Evolutionary conservation across 345 rosid species (phyloP), one percentile per base, ranked within the genome.

Genomic region (Erucastrum elatum): DNA sequence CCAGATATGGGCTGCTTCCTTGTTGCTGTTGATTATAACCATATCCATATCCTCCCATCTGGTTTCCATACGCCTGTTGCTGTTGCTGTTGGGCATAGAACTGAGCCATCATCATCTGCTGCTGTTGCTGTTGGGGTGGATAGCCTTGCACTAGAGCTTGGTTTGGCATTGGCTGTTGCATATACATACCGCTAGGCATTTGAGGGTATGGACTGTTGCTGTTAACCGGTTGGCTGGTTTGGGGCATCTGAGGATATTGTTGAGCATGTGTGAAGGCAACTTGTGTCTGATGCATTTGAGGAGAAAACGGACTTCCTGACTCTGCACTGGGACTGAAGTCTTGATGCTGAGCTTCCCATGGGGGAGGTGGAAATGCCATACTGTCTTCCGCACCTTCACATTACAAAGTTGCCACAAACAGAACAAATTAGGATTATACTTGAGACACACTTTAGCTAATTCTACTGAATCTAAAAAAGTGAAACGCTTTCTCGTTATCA

Each of bases 321-420:
- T 84, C 91, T 17, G 85, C 79, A 58, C 78, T 82, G 12, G 87
- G 87, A 78, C 87, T 86, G 60, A 76, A 72, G 72, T 92, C 95
- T 55, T 85, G 88, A 66, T 87, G 81, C 80, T 87, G 95, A 83
- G 93, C 90, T 84, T 94, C 98, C 98, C 98, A 94, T 1, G 98
- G 98, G 17, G 98, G 98, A 10, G 92, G 95, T 58, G 98, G 98
- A 31, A 94, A 86, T 30, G 94, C 85, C 68, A 81, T 82, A 76
- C 79, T 66, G 68, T 82, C 83, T 70, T 83, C 87, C 58, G 87
- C 84, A 86, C 93, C 98, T 92, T 81, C 58, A 46, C 59, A 83
- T 33, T 29, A 76, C 64, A 81, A 72, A 83, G 26, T 65, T 46
- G 71, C 58, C 77, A 65, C 31, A 41, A 41, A 41, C 15, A 75